These are phyloP conservation scores for Penicillium griseofulvum DNA, from an alignment of 2,329 filamentous ascomycete species.

Conservation along the genomic window DNA sequence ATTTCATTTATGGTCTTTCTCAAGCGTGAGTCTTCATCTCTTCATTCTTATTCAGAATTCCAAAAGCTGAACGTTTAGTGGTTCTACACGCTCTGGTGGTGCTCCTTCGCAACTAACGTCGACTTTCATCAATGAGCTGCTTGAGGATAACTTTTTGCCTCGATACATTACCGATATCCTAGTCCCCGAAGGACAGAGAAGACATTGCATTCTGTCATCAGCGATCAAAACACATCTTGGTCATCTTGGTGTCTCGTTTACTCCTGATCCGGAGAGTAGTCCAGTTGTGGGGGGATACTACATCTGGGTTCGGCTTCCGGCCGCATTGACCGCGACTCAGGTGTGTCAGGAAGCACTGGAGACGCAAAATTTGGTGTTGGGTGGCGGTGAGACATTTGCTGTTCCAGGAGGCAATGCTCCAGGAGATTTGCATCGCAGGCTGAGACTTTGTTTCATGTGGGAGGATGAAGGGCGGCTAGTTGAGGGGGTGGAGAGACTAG, in stretches of 20 bases:
- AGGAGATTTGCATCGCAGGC: slow-evolving; percentile 11
- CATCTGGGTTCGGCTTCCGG: slow-evolving; percentile 15
- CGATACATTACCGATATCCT: slow-evolving; percentile 51
- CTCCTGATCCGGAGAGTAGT: slow-evolving; percentile 4
- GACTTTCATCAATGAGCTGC: slow-evolving; percentile 53
- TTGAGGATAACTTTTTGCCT: slow-evolving; percentile 51
- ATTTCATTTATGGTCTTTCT: slow-evolving; percentile 54
- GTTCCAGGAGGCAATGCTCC: slow-evolving; percentile 50
- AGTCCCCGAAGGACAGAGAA: slow-evolving; percentile 9
- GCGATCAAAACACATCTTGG: slow-evolving; percentile 10
- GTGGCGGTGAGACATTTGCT: slow-evolving; percentile 37
- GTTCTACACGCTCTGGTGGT: slow-evolving; percentile 50
- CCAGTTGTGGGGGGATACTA: slow-evolving; percentile 14
- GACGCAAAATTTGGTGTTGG: slow-evolving; percentile 7
- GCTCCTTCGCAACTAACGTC: slow-evolving; percentile 57
- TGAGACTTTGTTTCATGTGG: slow-evolving; percentile 20
- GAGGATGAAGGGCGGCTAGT: slow-evolving; percentile 13
- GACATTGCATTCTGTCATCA: slow-evolving; percentile 4
- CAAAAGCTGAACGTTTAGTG: slow-evolving; percentile 9
- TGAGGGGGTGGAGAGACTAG: slow-evolving; percentile 11
- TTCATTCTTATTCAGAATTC: slow-evolving; percentile 13
- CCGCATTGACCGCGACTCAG: neutral
- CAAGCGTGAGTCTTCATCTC: slow-evolving; percentile 48
- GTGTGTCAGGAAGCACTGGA: slow-evolving; percentile 7
- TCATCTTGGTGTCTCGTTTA: slow-evolving; percentile 13